Percentiles rank a stretch among this genome's conserved stretches.
Conservation (phyloP, 2,329 filamentous ascomycete species). For the Cryphonectria naterciae region DNA sequence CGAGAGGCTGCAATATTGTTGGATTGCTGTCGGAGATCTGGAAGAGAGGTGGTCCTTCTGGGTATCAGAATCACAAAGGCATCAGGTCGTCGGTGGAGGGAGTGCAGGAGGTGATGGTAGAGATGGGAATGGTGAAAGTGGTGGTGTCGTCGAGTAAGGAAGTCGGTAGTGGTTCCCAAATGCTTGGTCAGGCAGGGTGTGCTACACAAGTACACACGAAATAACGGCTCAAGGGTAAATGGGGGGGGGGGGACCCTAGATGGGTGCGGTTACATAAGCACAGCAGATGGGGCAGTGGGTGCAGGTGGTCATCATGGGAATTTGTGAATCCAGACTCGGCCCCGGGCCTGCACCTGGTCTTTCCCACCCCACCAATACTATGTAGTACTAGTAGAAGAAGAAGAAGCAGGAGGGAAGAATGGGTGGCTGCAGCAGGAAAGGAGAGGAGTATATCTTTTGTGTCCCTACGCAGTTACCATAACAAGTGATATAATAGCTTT, state of each 20-base stretch:
- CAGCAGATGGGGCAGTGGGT: neutral
- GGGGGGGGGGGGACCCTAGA: neutral
- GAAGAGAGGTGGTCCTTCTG: neutral
- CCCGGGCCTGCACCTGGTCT: neutral
- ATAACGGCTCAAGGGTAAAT: slow-evolving; percentile 15
- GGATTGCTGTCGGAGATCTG: neutral
- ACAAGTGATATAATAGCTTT: neutral
- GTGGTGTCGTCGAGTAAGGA: neutral
- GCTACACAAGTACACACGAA: neutral
- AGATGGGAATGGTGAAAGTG: neutral
- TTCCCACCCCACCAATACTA: neutral
- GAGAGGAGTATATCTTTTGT: neutral
- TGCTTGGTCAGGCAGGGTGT: slow-evolving; percentile 4
- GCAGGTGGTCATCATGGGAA: slow-evolving; percentile 3
- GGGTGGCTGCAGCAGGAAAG: neutral
- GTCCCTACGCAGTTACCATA: neutral
- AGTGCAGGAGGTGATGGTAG: neutral
- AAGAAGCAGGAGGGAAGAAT: neutral
- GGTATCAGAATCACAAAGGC: neutral
- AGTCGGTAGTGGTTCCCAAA: slow-evolving; percentile 9
- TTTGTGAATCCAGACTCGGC: neutral
- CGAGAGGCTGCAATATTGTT: neutral
- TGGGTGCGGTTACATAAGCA: slow-evolving; percentile 8
- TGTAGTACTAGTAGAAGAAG: neutral
- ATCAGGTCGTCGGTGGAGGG: neutral